Evolutionary conservation across 495 filamentous ascomycete species (phyloP).

Genomic region (Penicillium paxilli): DNA sequence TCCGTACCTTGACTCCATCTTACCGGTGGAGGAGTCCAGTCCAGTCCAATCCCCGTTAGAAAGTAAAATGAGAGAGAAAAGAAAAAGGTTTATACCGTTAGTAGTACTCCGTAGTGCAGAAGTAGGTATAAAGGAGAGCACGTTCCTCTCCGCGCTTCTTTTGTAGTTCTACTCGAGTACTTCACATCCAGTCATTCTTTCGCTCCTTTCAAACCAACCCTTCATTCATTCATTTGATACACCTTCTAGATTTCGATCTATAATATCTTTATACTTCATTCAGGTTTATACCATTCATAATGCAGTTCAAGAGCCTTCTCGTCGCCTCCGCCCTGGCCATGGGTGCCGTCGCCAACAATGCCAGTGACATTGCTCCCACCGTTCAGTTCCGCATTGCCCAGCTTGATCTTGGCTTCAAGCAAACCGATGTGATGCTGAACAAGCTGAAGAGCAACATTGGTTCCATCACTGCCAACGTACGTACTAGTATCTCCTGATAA

Average conservation of each 20-base stretch:
- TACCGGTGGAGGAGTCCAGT: not conserved
- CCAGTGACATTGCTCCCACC: conserved; percentile 10
- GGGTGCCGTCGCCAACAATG: conserved; percentile 5
- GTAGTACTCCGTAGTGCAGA: no score
- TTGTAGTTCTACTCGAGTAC: not conserved
- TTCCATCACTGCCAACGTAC: not conserved
- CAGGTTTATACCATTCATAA: conserved; percentile 1
- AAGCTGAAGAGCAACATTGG: not conserved
- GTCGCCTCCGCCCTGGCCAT: conserved; percentile 4
- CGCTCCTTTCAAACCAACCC: not conserved
- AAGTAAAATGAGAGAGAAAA: no score
- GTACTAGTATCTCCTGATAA: not conserved
- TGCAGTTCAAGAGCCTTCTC: conserved; percentile 14
- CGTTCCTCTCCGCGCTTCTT: not conserved
- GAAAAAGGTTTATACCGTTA: no score
- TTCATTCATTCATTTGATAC: not conserved
- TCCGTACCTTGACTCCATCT: not conserved
- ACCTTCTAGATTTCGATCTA: conserved; percentile 2
- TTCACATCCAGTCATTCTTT: not conserved
- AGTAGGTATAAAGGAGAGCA: not conserved
- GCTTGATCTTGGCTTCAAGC: conserved; percentile 11
- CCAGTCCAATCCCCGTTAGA: not conserved
- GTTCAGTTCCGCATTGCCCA: conserved; percentile 9
- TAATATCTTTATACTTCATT: not conserved
- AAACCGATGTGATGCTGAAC: conserved; percentile 4